Evolutionary conservation across 768 basidiomycete genomes (phyloP).

Genomic region (Mycena sanguinolenta): DNA sequence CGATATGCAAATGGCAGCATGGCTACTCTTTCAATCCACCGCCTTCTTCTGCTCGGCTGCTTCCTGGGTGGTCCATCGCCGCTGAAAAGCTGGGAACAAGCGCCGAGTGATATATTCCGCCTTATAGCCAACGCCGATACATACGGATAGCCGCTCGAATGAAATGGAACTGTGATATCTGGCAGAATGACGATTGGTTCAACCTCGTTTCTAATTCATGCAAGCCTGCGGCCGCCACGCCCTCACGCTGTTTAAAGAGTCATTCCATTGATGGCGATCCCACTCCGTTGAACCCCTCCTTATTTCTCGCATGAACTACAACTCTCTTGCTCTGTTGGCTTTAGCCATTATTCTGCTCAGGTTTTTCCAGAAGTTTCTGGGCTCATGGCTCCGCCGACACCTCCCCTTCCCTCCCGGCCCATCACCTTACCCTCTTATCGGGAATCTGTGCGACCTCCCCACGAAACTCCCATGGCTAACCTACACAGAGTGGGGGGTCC

Average conservation of each 20-base stretch:
- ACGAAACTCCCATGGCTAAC: conserved; percentile 37
- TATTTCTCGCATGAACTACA: not conserved
- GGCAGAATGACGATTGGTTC: no score
- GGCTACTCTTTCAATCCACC: conserved; percentile 22
- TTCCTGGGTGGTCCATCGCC: conserved; percentile 20
- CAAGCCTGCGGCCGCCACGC: no score
- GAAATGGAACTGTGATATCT: no score
- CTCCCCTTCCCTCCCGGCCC: conserved; percentile 44
- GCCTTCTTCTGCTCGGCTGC: conserved; percentile 4
- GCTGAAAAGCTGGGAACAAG: no score
- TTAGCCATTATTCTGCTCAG: not conserved
- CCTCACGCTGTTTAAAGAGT: no score
- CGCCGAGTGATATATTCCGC: no score
- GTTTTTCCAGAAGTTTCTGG: not conserved
- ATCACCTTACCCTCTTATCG: conserved; percentile 34
- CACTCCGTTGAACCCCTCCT: no score
- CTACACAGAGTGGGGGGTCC: conserved; percentile 39
- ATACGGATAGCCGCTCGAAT: no score
- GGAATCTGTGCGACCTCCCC: conserved; percentile 39
- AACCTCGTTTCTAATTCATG: not conserved
- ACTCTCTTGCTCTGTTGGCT: not conserved
- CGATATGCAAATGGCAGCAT: no score
- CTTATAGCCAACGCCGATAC: no score
- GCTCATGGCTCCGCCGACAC: not conserved
- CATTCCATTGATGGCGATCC: no score